Evolutionary conservation across 352 stramenopile genomes (phyloP), one percentile per base, ranked within the genome.

Genomic region (Aphanomyces cochlioides): DNA sequence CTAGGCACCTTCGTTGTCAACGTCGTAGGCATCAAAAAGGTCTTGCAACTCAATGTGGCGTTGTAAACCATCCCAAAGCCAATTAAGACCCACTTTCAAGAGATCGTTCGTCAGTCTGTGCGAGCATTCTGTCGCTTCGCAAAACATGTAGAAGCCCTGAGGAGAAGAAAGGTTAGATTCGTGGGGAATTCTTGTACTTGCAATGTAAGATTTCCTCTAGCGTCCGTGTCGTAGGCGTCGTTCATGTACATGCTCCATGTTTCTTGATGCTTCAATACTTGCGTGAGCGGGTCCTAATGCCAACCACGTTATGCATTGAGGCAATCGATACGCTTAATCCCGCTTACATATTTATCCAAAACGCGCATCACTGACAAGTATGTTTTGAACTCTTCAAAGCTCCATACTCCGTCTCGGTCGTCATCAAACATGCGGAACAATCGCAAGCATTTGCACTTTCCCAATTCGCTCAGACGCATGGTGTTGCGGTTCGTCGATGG

Each of bases 201-300:
- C 63, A 92, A 80, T 34, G 81, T 88, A 19, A 92, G 77, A 15
- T 72, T 67, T 1, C 76, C 59, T 21, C 77, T 40, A 28, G 66
- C 64, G 48, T 87, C 74, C 37, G 79, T 67, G 47, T 83, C 78
- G 28, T 77, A 85, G 5, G 77, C 57, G 47, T 90, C 84, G 66
- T 66, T 85, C 77, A 84, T 88, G 61, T 79, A 85, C 82, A 90
- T 90, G 4, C 73, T 74, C 84, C 82, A 92, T 6, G 80, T 61
- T 69, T 92, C 81, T 7, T 58, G 47, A 39, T 78, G 75, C 8
- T 74, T 67, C 3, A 74, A 64, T 60, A 89, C 74, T 21, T 43
- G 8, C 7, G 15, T 6, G 40, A 70, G 40, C n/a, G 64, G 45
- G 39, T 70, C 64, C 64, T 70, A 61, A 12, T 7, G 2, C 2